Evolutionary conservation across 208 protist genomes (phyloP).

Genomic region (Plasmodiophora brassicae): DNA sequence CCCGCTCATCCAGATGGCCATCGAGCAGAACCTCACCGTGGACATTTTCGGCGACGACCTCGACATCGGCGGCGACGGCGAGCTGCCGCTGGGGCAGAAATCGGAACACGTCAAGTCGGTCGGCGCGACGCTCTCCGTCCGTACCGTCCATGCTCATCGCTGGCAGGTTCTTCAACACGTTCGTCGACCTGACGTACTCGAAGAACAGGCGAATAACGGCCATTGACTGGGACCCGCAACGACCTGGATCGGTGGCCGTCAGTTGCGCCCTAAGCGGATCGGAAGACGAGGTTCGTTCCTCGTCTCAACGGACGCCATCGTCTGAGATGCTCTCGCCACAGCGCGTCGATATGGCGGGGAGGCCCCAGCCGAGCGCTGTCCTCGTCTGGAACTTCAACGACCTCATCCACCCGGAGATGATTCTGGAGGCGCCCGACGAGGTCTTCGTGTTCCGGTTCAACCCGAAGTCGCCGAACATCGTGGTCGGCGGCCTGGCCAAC

Average conservation of each 20-base stretch:
- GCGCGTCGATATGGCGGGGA: background rate
- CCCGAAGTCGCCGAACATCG: constrained; percentile 12
- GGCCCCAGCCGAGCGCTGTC: constrained; percentile 7
- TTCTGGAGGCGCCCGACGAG: constrained; percentile 21
- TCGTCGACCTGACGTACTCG: background rate
- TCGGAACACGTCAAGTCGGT: background rate
- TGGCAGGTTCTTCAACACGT: constrained; percentile 31
- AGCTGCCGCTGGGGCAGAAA: background rate
- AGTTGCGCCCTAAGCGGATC: background rate
- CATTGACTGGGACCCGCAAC: background rate
- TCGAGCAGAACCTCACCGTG: constrained; percentile 15
- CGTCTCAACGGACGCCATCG: no score
- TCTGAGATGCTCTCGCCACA: background rate
- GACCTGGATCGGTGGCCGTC: background rate
- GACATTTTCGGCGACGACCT: constrained; percentile 21
- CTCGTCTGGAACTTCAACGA: constrained; percentile 33
- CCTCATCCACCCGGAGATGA: constrained; percentile 23
- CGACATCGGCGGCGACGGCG: background rate
- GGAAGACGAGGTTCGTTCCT: background rate
- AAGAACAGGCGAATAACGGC: constrained; percentile 11
- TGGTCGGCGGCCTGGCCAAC: background rate
- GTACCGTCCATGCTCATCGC: background rate
- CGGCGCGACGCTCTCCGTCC: background rate
- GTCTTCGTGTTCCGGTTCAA: constrained; percentile 15
- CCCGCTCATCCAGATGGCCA: background rate